These are phyloP conservation scores for Xylaria polymorpha DNA, from an alignment of 2,329 filamentous ascomycete species.

Conservation along the genomic window DNA sequence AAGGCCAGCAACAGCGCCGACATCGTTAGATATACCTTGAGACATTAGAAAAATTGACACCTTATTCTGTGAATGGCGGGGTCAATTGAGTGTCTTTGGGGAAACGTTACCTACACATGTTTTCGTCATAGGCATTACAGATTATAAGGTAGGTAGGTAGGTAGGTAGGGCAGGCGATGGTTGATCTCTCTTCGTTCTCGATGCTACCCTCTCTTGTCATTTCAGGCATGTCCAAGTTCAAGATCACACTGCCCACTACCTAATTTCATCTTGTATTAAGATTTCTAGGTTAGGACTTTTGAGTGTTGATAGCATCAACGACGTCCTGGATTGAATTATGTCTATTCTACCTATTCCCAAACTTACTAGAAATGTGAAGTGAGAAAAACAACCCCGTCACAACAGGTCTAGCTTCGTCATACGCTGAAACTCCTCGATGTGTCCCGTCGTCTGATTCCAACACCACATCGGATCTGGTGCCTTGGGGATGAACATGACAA, in stretches of 20 bases:
- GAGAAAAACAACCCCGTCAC: constrained; percentile 5
- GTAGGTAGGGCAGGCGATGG: background rate
- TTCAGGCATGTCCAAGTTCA: background rate
- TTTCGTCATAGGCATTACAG: constrained; percentile 29
- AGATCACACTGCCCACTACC: background rate
- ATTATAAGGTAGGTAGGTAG: background rate
- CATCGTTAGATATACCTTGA: background rate
- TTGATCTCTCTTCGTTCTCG: background rate
- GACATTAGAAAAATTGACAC: background rate
- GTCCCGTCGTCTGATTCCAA: constrained; percentile 33
- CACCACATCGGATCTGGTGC: constrained; percentile 39
- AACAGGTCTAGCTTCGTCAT: constrained; percentile 37
- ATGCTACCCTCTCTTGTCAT: background rate
- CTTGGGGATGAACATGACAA: constrained; percentile 32
- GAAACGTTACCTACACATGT: constrained; percentile 1
- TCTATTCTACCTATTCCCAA: background rate
- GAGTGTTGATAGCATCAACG: background rate
- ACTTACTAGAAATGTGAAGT: background rate
- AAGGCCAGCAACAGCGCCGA: too few relatives aligned
- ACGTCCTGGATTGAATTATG: background rate
- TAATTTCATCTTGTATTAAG: background rate
- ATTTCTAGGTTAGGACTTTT: background rate
- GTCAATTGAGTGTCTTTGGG: background rate
- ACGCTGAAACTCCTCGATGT: constrained; percentile 33
- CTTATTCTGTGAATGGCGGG: constrained; percentile 9